Conservation (phyloP, 805 yeast species). For the Kluyveromyces dobzhanskii region DNA sequence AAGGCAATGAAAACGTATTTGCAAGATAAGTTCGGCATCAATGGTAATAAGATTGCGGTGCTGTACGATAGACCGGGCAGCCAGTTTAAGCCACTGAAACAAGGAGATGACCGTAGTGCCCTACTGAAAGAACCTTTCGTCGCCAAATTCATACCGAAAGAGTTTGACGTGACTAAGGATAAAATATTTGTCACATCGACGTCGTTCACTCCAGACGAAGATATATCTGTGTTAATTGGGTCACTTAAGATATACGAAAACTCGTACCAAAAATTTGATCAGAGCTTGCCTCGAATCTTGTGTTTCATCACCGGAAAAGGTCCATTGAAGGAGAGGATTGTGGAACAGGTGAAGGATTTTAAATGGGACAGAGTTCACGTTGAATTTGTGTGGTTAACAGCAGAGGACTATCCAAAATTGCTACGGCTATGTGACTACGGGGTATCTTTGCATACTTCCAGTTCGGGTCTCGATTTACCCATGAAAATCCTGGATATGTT, state of each 20-base stretch:
- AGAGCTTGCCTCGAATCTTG: slow-evolving; percentile 39
- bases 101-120: slow-evolving; percentile 15
- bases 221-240: slow-evolving; percentile 58
- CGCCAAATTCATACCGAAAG: slow-evolving; percentile 26
- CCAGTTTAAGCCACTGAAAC: slow-evolving; percentile 48
- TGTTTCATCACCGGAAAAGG: slow-evolving; percentile 97
- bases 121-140: slow-evolving; percentile 25
- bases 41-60: slow-evolving; percentile 42
- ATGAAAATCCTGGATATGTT: slow-evolving; percentile 96
- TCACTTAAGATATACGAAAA: slow-evolving; percentile 57
- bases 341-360: slow-evolving; percentile 37
- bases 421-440: slow-evolving; percentile 79
- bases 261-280: slow-evolving; percentile 18
- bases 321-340: slow-evolving; percentile 55
- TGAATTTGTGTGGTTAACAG: slow-evolving; percentile 64
- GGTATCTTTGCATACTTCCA: slow-evolving; percentile 80
- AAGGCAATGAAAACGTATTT: slow-evolving; percentile 59
- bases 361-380: slow-evolving; percentile 44
- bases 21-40: slow-evolving; percentile 44
- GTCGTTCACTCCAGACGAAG: slow-evolving; percentile 95
- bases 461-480: slow-evolving; percentile 90
- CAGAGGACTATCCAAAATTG: slow-evolving; percentile 71
- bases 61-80: slow-evolving; percentile 81
- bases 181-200: slow-evolving; percentile 80
- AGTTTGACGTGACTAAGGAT: slow-evolving; percentile 33